Conservation (phyloP, 768 basidiomycete genomes). For the Harrya chromipes region DNA sequence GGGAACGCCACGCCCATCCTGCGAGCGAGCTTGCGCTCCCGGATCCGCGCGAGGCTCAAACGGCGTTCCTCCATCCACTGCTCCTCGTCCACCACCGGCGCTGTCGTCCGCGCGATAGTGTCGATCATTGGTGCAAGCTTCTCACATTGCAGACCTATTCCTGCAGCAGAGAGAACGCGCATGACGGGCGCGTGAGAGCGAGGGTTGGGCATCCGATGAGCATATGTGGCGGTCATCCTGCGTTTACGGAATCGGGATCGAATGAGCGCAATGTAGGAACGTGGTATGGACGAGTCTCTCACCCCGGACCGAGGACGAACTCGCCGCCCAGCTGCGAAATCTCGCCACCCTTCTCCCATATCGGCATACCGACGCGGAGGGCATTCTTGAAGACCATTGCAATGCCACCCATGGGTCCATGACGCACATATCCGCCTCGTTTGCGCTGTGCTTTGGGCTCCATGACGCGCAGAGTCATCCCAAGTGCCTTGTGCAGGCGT, state of each 20-base stretch:
- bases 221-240: conserved; percentile 66
- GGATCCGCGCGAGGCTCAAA: conserved; percentile 29
- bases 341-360: conserved; percentile 80
- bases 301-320: conserved; percentile 72
- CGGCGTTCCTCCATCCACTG: conserved; percentile 37
- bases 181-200: conserved; percentile 72
- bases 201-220: conserved; percentile 81
- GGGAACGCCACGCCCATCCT: conserved; percentile 28
- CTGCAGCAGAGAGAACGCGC: conserved; percentile 64
- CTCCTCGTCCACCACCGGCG: conserved; percentile 25
- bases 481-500: conserved; percentile 66
- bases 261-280: not conserved
- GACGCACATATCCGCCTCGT: conserved; percentile 62
- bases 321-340: conserved; percentile 84
- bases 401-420: conserved; percentile 62
- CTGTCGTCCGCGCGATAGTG: not conserved
- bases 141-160: conserved; percentile 34
- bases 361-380: conserved; percentile 71
- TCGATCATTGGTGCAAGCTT: conserved; percentile 10
- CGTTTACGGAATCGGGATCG: not conserved
- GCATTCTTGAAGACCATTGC: conserved; percentile 73
- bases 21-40: conserved; percentile 32
- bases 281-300: conserved; percentile 32
- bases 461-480: conserved; percentile 59
- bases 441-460: conserved; percentile 42